Conservation (phyloP, 352 stramenopile species). For the Globisporangium emineosum region DNA sequence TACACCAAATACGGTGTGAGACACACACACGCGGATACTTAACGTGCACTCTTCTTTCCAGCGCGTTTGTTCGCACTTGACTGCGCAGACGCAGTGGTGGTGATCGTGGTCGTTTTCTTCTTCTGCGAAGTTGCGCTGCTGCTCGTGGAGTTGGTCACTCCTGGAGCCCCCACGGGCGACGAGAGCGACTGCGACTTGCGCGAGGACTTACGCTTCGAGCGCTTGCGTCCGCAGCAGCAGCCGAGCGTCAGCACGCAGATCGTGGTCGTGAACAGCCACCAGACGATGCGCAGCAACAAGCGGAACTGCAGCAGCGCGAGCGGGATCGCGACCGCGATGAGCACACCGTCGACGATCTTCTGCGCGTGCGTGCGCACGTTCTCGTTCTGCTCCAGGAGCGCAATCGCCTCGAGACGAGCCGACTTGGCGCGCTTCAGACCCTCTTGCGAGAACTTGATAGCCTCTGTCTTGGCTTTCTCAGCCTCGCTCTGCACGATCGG, state of each 20-base stretch:
- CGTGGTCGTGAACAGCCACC: conserved; percentile 53
- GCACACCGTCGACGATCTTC: conserved; percentile 59
- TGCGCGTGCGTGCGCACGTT: conserved; percentile 55
- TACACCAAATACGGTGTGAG: no score
- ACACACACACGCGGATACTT: neutral
- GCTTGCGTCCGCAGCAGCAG: conserved; percentile 53
- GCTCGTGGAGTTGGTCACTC: neutral
- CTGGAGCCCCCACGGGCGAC: conserved; percentile 18
- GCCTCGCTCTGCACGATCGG: conserved; percentile 49
- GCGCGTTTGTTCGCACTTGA: conserved; percentile 13
- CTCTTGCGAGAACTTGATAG: conserved; percentile 38
- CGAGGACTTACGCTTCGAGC: conserved; percentile 31
- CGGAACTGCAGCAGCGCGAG: conserved; percentile 48
- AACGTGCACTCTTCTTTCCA: conserved; percentile 16
- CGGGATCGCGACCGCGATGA: conserved; percentile 45
- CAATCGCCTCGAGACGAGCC: conserved; percentile 46
- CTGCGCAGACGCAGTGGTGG: neutral
- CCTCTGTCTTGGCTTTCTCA: conserved; percentile 34
- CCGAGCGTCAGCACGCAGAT: conserved; percentile 54
- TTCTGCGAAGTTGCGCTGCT: neutral
- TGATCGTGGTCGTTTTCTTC: neutral
- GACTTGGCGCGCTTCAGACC: conserved; percentile 42
- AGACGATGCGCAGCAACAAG: conserved; percentile 43
- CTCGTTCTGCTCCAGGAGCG: conserved; percentile 56
- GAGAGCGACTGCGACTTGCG: conserved; percentile 17